A percentile compares a stretch with the other conserved stretches of the same genome.
phyloP scores from a whole-genome alignment of 2,329 filamentous ascomycete species.

The Metarhizium humberi region DNA sequence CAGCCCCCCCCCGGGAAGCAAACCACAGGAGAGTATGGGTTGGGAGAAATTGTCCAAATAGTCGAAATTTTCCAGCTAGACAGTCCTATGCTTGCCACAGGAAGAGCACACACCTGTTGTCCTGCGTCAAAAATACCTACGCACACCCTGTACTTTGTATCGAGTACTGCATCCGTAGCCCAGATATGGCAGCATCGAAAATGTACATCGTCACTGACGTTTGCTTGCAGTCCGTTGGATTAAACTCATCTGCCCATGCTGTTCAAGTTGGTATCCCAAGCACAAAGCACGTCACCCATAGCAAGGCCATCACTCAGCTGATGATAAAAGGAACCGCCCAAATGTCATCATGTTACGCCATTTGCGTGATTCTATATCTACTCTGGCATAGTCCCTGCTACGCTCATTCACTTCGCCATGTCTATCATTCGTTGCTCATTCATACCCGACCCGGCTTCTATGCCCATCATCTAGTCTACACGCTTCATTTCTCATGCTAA shows the following conservation, averaged over 20 bases:
- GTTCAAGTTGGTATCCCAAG: neutral
- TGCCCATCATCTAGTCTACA: conserved; percentile 5
- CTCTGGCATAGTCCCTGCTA: neutral
- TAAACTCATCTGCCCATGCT: too few species aligned
- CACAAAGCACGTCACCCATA: neutral
- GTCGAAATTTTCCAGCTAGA: too few species aligned
- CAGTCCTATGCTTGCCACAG: neutral
- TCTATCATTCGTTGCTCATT: conserved; percentile 2
- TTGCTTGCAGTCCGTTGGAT: too few species aligned
- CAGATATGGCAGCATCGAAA: conserved; percentile 16
- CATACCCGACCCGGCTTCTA: neutral
- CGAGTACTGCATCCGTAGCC: conserved; percentile 19
- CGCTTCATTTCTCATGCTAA: conserved; percentile 1
- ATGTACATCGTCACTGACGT: neutral
- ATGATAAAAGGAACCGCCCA: neutral
- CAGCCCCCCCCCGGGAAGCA: neutral
- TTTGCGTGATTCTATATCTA: neutral
- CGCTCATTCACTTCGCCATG: neutral
- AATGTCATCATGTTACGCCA: neutral
- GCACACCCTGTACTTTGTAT: neutral
- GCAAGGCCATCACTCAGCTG: neutral
- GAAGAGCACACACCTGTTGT: neutral
- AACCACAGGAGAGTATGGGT: neutral
- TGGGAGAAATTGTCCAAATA: too few species aligned
- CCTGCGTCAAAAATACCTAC: neutral